Base-by-base conservation (phyloP, 2,329 filamentous ascomycete genomes). In the Neonectria magnoliae region DNA sequence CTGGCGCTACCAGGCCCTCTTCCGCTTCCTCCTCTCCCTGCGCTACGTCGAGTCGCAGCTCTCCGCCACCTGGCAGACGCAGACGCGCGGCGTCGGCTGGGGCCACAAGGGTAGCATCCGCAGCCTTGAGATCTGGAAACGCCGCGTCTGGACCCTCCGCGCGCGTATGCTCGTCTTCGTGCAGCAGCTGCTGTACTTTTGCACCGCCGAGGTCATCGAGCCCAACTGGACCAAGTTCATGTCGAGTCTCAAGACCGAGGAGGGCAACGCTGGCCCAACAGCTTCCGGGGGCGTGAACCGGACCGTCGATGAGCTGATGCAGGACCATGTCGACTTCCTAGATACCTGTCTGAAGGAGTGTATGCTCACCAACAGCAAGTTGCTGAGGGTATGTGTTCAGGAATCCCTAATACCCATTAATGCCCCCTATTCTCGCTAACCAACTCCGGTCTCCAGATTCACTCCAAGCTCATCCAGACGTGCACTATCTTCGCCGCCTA, bases 301-400 rank as follows among this genome's bases (percentile, higher is more conserved):
- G 41, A 99, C 96, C 0, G 96, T 99, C 1, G 96, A 99, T 75
- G 94, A 98, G 81, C 82, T 99, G 76, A 99, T 99, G 96, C 93
- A 98, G 81, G 94, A 98, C 76, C 96, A 99, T 80, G 94, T 99
- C 65, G 96, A 98, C 80, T 99, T 99, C 78, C 82, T 99, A 52
- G 96, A 98, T 73, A 98, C 96, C 4, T 99, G 96, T 78, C 84
- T 99, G 74, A 99, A 98, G 81, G 96, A 98, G 81, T 98, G 96
- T 83, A 98, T 98, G 94, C 85, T 99, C 69, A 99, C 96, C 20
- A 98, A 99, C 78, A 93, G 93, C 76, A 98, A 97, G 81, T 85
- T 99, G 7, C 82, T 99, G 6, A 91, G 93, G 80, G 95, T 97
- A 86, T 69, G 84, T 79, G 13, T 44, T 47, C 44, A 10, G 25